Evolutionary conservation across 345 rosid species (phyloP).

Genomic region (Brassica incana): DNA sequence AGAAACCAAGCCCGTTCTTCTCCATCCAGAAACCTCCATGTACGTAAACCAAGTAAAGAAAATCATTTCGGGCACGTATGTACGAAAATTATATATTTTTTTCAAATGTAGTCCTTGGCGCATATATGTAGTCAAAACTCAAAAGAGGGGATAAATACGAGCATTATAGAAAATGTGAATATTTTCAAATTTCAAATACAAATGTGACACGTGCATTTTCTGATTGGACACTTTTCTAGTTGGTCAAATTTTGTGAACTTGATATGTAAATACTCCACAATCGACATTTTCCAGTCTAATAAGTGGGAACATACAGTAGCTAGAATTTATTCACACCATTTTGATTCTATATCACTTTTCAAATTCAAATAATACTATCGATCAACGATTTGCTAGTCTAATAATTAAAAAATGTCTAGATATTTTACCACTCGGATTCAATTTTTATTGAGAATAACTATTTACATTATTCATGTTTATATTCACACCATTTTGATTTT

Average conservation of each 20-base stretch:
- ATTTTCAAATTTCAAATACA: background rate
- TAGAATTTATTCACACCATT: background rate
- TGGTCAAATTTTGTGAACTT: conserved; percentile 15
- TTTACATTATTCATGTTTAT: too few species aligned
- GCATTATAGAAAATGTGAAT: background rate
- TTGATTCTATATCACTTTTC: background rate
- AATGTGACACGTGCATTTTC: conserved; percentile 17
- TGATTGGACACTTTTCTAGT: background rate
- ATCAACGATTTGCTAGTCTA: background rate
- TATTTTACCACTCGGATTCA: too few species aligned
- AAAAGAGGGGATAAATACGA: conserved; percentile 3
- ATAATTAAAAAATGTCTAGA: too few species aligned
- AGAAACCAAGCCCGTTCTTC: conserved; percentile 17
- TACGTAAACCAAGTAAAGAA: background rate
- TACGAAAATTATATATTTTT: background rate
- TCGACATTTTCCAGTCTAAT: background rate
- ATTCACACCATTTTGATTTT: too few species aligned
- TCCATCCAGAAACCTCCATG: conserved; percentile 12
- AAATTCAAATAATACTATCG: background rate
- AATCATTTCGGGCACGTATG: conserved; percentile 22
- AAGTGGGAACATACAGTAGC: background rate
- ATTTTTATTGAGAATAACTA: too few species aligned
- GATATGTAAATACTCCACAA: conserved; percentile 23
- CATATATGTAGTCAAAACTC: conserved; percentile 11
- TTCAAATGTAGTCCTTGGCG: background rate